Evolutionary conservation across 2,329 filamentous ascomycete species (phyloP).

Genomic region (Elsinoe fawcettii): DNA sequence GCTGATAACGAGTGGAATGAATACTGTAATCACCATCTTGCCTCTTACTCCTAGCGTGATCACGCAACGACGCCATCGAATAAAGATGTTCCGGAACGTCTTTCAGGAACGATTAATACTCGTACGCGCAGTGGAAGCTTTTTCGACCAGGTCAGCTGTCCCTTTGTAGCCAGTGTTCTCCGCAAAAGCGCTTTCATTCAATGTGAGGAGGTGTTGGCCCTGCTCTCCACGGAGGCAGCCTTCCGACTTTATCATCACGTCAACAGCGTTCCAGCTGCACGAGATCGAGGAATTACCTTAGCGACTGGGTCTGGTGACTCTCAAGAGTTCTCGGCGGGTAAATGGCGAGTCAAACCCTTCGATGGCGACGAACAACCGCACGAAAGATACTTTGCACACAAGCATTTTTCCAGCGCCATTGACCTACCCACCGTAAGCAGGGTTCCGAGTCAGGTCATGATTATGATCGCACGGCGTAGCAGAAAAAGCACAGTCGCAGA

Average conservation of each 20-base stretch:
- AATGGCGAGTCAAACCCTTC: neutral
- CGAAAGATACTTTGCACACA: slow-evolving; percentile 4
- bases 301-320: neutral
- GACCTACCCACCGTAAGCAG: slow-evolving; percentile 1
- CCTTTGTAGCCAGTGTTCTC: neutral
- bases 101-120: neutral
- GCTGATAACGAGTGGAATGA: slow-evolving; percentile 4
- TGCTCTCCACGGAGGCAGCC: neutral
- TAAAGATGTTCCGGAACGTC: no score
- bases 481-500: neutral
- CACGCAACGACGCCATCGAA: no score
- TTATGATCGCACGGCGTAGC: neutral
- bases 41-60: neutral
- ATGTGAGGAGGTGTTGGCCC: neutral
- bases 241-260: slow-evolving; percentile 1
- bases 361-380: neutral
- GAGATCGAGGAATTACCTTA: neutral
- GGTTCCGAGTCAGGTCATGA: slow-evolving; percentile 1
- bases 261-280: neutral
- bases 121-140: neutral
- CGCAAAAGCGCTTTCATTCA: neutral
- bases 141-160: neutral
- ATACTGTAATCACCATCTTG: neutral
- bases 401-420: neutral
- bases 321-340: neutral